Base-by-base conservation (phyloP, 1,284 basidiomycete genomes). In the Tilletia walkeri region DNA sequence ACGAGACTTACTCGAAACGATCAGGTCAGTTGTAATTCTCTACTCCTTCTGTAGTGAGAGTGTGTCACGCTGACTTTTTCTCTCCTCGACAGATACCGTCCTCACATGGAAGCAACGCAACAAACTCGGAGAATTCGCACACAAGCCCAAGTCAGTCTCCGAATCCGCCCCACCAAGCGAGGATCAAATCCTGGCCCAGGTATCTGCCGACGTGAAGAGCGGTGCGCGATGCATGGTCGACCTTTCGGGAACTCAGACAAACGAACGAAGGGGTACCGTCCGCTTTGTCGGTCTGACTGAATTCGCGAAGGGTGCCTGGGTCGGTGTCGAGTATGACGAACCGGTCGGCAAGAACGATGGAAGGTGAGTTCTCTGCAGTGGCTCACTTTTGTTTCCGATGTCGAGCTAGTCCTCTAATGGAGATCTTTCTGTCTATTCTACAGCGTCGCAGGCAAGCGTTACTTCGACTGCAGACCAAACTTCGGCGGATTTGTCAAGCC, bases 271-370 rank as follows among this genome's bases (percentile, higher is more conserved):
- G 36, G 95, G 95, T 0, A 90, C 90, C 0, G 89, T 99, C 30
- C 87, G 90, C 9, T 99, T 90, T 79, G 89, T 95, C 12, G 96
- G 96, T 0, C 82, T 85, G 36, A 93, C 94, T 0, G 86, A 88
- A 68, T 96, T 98, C 80, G 89, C 89, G 10, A 72, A 45, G 3
- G 84, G 80, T 0, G 82, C 88, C 0, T 98, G 95, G 95, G 88
- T 98, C 2, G 96, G 95, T 0, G 87, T 99, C 6, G 92, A 96
- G 84, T 93, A 95, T 78, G 96, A 99, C 82, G 96, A 98, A 80
- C 95, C 96, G 1, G 88, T 94, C 12, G 95, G 95, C 12, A 97
- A 95, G 85, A 95, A 95, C 75, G 92, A 98, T 83, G 95, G 95
- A 76, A 90, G 90, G 92, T 95, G 84, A 86, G 24, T 36, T 36